Conservation (phyloP, 1,284 basidiomycete species). For the Sanghuangporus weigelae region DNA sequence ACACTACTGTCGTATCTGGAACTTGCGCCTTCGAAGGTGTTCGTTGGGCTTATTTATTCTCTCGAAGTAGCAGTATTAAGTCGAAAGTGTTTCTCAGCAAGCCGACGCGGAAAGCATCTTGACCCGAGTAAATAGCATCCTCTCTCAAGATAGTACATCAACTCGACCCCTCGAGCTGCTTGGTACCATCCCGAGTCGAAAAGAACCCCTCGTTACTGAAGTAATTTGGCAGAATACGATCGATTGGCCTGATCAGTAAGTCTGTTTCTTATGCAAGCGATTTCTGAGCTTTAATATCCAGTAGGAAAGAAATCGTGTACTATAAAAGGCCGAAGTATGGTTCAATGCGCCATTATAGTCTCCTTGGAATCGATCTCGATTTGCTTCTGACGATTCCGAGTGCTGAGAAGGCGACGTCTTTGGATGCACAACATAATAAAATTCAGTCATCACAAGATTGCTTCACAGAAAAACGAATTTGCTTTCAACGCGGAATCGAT, state of each 20-base stretch:
- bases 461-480: not conserved
- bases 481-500: not conserved
- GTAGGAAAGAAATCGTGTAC: slow-evolving; percentile 34
- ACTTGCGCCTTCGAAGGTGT: slow-evolving; percentile 20
- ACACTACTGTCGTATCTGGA: slow-evolving; percentile 45
- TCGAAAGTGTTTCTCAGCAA: not conserved
- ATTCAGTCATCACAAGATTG: not conserved
- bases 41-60: not conserved
- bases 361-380: slow-evolving; percentile 35
- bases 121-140: not conserved
- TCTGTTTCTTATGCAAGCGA: not conserved
- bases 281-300: slow-evolving; percentile 4
- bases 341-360: slow-evolving; percentile 51
- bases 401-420: slow-evolving; percentile 10
- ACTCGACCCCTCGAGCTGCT: slow-evolving; percentile 1
- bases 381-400: slow-evolving; percentile 18
- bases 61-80: not conserved
- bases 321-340: slow-evolving; percentile 45
- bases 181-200: not conserved
- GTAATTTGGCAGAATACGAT: slow-evolving; percentile 17
- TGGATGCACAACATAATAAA: not conserved
- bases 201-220: not conserved
- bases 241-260: slow-evolving; percentile 26
- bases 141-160: not conserved
- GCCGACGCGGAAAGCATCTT: not conserved